phyloP scores from a whole-genome alignment of 208 protist species.

The Trichomonas tenax region DNA sequence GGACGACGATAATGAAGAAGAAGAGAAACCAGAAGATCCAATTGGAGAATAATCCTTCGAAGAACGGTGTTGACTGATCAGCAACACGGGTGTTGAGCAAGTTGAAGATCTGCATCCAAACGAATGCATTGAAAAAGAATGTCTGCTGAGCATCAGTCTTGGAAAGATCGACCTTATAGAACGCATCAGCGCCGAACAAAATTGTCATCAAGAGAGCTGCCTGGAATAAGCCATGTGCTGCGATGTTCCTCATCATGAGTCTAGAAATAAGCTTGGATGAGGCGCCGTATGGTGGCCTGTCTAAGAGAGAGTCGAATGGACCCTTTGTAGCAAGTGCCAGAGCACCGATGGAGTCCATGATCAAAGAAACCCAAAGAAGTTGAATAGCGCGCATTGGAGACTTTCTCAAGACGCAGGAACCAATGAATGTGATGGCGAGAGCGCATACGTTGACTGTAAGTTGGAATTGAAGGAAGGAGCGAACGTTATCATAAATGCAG shows the following conservation, averaged over 20 bases:
- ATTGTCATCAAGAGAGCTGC: background rate
- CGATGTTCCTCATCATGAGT: background rate
- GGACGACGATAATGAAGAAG: background rate
- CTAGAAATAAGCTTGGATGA: background rate
- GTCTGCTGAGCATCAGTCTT: background rate
- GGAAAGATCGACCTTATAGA: background rate
- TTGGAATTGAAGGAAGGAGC: constrained; percentile 42
- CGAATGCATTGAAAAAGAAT: constrained; percentile 5
- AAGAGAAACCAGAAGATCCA: background rate
- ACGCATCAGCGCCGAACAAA: background rate
- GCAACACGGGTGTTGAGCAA: background rate
- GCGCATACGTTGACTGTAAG: constrained; percentile 34
- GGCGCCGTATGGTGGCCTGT: constrained; percentile 1
- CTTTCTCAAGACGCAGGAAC: constrained; percentile 16
- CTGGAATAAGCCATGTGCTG: background rate
- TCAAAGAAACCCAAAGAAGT: constrained; percentile 30
- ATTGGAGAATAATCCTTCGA: constrained; percentile 10
- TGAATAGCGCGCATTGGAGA: constrained; percentile 28
- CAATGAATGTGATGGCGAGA: constrained; percentile 27
- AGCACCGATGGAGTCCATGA: constrained; percentile 15
- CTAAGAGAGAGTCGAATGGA: background rate
- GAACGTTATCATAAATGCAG: constrained; percentile 38
- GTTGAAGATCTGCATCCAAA: constrained; percentile 9
- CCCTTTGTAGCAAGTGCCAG: background rate
- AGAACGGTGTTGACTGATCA: background rate